Evolutionary conservation across 1,284 basidiomycete genomes (phyloP).

Genomic region (Cutaneotrichosporon arboriforme): DNA sequence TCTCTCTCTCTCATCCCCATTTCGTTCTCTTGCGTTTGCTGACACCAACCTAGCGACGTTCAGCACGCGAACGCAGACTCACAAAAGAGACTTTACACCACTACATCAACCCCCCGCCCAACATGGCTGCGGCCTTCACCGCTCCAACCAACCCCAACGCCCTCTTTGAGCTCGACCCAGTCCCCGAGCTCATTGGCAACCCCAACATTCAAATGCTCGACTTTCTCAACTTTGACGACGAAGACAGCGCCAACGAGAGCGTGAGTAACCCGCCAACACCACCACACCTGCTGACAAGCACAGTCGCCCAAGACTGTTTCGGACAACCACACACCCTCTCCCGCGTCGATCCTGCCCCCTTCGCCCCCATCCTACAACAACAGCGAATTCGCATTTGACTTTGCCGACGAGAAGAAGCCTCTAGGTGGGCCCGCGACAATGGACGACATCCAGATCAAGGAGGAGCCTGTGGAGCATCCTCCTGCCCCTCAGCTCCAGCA

Average conservation of each 20-base stretch:
- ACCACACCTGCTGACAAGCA: slow-evolving; percentile 20
- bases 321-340: slow-evolving; percentile 41
- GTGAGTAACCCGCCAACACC: slow-evolving; percentile 23
- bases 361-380: slow-evolving; percentile 23
- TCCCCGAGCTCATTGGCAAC: slow-evolving; percentile 34
- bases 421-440: slow-evolving; percentile 6
- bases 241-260: slow-evolving; percentile 19
- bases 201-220: slow-evolving; percentile 40
- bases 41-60: not conserved
- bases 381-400: slow-evolving; percentile 28
- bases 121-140: slow-evolving; percentile 10
- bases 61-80: not conserved
- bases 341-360: slow-evolving; percentile 16
- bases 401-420: slow-evolving; percentile 23
- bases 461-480: slow-evolving; percentile 34
- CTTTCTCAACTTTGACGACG: slow-evolving; percentile 42
- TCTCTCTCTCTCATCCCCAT: not conserved
- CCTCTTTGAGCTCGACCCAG: slow-evolving; percentile 23
- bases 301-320: slow-evolving; percentile 41
- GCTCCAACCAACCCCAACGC: not conserved
- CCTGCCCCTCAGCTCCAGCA: not conserved
- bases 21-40: not conserved
- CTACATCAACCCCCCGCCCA: not conserved
- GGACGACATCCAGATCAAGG: slow-evolving; percentile 29
- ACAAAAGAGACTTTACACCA: not conserved